These are phyloP conservation scores for Phytophthora multivora DNA, from an alignment of 352 stramenopile species.

Conservation along the genomic window DNA sequence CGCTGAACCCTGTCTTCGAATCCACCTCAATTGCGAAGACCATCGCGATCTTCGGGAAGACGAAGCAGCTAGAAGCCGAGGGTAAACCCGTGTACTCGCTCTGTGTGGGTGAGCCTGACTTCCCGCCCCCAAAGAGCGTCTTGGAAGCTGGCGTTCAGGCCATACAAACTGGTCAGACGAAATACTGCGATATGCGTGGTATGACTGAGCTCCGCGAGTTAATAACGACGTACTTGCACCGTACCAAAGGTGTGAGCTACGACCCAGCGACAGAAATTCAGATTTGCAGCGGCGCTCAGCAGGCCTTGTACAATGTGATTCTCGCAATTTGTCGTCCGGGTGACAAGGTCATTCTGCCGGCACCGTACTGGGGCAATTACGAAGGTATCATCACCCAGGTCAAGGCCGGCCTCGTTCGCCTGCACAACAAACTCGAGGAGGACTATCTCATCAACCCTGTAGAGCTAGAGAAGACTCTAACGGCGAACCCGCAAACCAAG, in stretches of 20 bases:
- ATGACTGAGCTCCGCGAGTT: constrained; percentile 82
- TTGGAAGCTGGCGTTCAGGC: constrained; percentile 84
- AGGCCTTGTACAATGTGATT: constrained; percentile 92
- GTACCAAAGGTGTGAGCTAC: constrained; percentile 90
- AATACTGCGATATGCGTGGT: constrained; percentile 95
- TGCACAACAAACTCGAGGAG: constrained; percentile 89
- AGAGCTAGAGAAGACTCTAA: constrained; percentile 74
- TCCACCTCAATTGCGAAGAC: constrained; percentile 89
- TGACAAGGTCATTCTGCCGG: constrained; percentile 95
- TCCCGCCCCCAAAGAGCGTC: constrained; percentile 88
- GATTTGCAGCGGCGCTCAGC: constrained; percentile 95
- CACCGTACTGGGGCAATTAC: constrained; percentile 97
- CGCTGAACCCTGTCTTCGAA: constrained; percentile 79
- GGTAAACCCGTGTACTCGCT: constrained; percentile 91
- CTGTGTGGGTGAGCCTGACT: constrained; percentile 97
- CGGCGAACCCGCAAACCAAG: constrained; percentile 69
- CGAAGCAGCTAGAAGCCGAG: constrained; percentile 94
- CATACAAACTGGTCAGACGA: constrained; percentile 81
- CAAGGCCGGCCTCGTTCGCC: constrained; percentile 83
- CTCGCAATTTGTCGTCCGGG: constrained; percentile 87
- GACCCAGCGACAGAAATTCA: constrained; percentile 89
- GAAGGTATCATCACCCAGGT: constrained; percentile 93
- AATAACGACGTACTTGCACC: constrained; percentile 89
- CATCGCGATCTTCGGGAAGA: constrained; percentile 92
- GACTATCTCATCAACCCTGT: constrained; percentile 91